Evolutionary conservation across 2,329 filamentous ascomycete species (phyloP).

Genomic region (Fusarium sp.): DNA sequence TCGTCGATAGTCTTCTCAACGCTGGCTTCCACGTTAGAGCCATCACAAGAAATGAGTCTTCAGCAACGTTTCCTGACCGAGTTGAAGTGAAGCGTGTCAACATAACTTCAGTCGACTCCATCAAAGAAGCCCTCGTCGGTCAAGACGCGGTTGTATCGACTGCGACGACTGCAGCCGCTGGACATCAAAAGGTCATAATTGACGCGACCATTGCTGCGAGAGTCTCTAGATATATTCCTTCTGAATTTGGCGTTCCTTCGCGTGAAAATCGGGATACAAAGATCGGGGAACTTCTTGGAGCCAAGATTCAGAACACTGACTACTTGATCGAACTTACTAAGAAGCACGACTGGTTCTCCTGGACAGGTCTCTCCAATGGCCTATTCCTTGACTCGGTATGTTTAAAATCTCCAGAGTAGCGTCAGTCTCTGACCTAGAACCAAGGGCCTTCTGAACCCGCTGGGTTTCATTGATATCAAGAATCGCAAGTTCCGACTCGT

Average conservation of each 20-base stretch:
- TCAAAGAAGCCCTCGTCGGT: background rate
- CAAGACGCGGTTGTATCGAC: conserved; percentile 12
- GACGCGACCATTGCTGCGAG: conserved; percentile 6
- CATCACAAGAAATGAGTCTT: conserved; percentile 12
- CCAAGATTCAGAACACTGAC: conserved; percentile 14
- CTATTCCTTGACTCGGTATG: conserved; percentile 19
- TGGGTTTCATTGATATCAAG: conserved; percentile 8
- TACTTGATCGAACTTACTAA: conserved; percentile 16
- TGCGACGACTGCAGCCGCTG: background rate
- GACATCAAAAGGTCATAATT: background rate
- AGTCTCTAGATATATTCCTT: conserved; percentile 8
- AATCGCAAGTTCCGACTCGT: conserved; percentile 15
- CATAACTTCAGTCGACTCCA: background rate
- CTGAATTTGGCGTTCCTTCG: conserved; percentile 20
- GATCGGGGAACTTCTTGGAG: conserved; percentile 1
- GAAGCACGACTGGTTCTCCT: conserved; percentile 19
- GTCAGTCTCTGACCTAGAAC: background rate
- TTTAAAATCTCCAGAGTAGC: rapidly evolving
- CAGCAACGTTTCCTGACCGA: background rate
- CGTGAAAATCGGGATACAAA: conserved; percentile 7
- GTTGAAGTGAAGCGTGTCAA: conserved; percentile 4
- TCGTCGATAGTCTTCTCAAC: conserved; percentile 8
- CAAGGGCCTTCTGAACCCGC: background rate
- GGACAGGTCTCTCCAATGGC: conserved; percentile 7
- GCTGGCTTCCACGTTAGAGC: background rate